Conservation (phyloP, 179 eudicot species). For the Silene coronaria region DNA sequence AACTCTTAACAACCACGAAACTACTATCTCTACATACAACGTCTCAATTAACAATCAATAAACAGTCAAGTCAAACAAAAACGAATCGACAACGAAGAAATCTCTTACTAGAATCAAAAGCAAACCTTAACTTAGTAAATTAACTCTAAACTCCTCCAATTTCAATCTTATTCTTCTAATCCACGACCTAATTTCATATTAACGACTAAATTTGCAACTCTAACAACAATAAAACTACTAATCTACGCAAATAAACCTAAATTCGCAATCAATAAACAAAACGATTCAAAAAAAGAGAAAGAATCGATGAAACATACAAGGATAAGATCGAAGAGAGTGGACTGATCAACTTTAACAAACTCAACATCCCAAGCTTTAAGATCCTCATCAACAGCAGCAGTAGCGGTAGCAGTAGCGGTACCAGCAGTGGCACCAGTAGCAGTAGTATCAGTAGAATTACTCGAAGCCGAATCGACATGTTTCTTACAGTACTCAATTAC, state of each 20-base stretch:
- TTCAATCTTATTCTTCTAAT: neutral
- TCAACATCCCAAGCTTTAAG: constrained; percentile 51
- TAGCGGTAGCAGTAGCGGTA: neutral
- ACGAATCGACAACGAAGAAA: too few relatives aligned
- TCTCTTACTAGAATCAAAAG: too few relatives aligned
- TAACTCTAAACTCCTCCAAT: neutral
- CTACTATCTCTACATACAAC: too few relatives aligned
- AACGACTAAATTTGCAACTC: neutral
- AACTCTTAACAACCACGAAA: too few relatives aligned
- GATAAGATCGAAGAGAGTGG: constrained; percentile 56
- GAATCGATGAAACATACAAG: constrained; percentile 26
- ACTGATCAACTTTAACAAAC: constrained; percentile 54
- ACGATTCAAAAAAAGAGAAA: neutral
- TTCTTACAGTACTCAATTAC: constrained; percentile 60
- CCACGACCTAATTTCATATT: neutral
- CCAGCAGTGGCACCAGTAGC: neutral
- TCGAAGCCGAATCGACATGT: constrained; percentile 35
- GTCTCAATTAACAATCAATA: too few relatives aligned
- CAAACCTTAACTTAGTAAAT: neutral
- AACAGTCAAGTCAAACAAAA: too few relatives aligned
- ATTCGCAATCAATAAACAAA: neutral
- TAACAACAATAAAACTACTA: neutral
- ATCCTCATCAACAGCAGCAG: constrained; percentile 33
- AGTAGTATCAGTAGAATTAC: neutral
- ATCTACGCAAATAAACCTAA: neutral